phyloP scores from a whole-genome alignment of 495 filamentous ascomycete species.

The Pyrenopolyporus hunteri region DNA sequence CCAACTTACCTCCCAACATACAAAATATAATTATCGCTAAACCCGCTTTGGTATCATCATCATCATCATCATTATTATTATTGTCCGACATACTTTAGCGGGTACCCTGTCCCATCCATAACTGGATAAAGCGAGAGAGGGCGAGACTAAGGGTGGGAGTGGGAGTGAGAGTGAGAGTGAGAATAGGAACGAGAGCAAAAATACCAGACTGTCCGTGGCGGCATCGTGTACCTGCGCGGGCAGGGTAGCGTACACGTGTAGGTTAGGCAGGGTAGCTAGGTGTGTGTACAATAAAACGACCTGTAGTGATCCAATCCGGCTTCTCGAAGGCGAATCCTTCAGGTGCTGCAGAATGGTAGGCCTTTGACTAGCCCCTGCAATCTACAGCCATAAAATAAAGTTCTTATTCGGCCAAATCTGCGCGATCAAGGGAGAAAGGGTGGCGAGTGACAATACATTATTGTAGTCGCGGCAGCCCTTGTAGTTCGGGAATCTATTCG shows the following conservation, averaged over 20 bases:
- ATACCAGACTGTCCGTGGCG: no score
- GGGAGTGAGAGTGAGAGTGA: no score
- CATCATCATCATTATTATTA: neutral
- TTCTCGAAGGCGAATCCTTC: conserved; percentile 15
- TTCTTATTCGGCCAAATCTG: conserved; percentile 26
- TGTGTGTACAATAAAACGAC: neutral
- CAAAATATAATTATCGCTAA: neutral
- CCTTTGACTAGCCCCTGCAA: neutral
- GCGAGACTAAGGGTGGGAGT: no score
- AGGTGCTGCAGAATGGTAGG: conserved; percentile 25
- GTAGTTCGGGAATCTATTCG: neutral
- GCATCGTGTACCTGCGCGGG: conserved; percentile 1
- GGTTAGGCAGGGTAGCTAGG: neutral
- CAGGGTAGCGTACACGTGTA: conserved; percentile 8
- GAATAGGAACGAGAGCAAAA: no score
- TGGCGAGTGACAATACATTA: neutral
- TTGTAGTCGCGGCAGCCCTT: neutral
- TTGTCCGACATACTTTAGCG: neutral
- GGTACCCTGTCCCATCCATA: no score
- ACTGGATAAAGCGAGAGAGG: no score
- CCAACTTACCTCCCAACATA: conserved; percentile 2
- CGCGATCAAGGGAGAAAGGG: neutral
- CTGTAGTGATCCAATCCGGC: conserved; percentile 19
- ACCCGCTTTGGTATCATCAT: neutral
- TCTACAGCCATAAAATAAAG: conserved; percentile 19